Evolutionary conservation across 805 yeast species (phyloP), one percentile per base, ranked within the genome.

Genomic region (Maudiozyma serrabonitensis): DNA sequence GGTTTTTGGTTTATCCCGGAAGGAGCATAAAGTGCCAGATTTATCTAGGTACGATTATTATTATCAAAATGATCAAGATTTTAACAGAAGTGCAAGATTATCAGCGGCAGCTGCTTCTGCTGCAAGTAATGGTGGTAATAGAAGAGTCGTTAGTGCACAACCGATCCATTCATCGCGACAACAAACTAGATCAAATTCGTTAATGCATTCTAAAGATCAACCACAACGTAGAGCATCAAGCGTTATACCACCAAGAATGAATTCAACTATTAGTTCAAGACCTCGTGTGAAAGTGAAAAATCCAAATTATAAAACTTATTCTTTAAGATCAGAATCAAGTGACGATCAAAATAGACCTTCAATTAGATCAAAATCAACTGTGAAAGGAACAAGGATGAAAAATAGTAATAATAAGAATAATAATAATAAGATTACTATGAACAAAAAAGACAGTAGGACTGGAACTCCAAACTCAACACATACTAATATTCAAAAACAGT

Each of bases 31-130:
- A 49, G 69, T 64, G 23, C 72, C 73, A 7, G 73, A 68, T 54
- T 54, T 69, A 15, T 67, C 71, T 12, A 61, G 72, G 46, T 69
- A 69, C 46, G 67, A 64, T 46, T 62, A 64, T 47, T 57, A 65
- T 40, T 64, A 65, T 48, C 57, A 58, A 41, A 55, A 58, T 44
- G 53, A 52, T 23, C 57, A 54, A 18, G 58, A 57, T 34, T 53
- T 50, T 41, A 59, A 58, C 46, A 51, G 49, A 37, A 47, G 53
- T 15, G 49, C 52, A 13, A 46, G 56, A 23, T 45, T 63, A 19
- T 57, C 62, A 12, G 63, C 63, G 13, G 67, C 63, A 21, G 67
- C 67, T n/a, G 67, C 66, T 7, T 57, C 56, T 34, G 64, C 66
- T 5, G 63, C 66, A 15, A 23, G 25, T 15, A 28, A 28, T 11